Conservation (phyloP, 1,284 basidiomycete species). For the Ganoderma boninense region DNA sequence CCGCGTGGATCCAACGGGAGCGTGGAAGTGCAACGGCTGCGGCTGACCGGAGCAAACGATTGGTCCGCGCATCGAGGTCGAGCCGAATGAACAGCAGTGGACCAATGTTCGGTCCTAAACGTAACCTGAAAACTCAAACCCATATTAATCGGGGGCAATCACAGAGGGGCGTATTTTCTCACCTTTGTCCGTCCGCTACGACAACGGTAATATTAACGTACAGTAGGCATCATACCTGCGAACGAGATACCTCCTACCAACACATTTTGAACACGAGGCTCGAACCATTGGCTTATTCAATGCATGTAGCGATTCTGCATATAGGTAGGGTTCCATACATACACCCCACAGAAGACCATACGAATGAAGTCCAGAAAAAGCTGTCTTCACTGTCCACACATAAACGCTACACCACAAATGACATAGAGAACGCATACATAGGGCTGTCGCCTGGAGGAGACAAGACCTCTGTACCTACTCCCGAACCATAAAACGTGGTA, state of each 20-base stretch:
- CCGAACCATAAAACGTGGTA: constrained; percentile 7
- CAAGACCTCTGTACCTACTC: background rate
- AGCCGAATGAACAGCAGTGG: background rate
- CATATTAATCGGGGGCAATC: background rate
- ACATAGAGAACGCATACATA: background rate
- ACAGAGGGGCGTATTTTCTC: background rate
- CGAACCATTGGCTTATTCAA: background rate
- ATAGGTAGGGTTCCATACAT: constrained; percentile 2
- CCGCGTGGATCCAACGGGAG: background rate
- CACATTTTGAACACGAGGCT: background rate
- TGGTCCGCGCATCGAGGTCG: background rate
- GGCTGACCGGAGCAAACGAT: constrained; percentile 1
- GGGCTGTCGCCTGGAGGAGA: background rate
- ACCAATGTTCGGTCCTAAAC: background rate
- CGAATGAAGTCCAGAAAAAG: background rate
- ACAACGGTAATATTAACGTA: background rate
- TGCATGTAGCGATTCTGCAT: background rate
- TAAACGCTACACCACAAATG: background rate
- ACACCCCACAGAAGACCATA: background rate
- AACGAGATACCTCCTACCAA: background rate
- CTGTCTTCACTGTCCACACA: constrained; percentile 1
- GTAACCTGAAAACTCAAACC: background rate
- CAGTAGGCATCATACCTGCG: background rate
- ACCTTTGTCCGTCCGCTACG: background rate
- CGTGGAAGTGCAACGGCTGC: background rate